Conservation (phyloP, 805 yeast species). For the Myxozyma geophila region DNA sequence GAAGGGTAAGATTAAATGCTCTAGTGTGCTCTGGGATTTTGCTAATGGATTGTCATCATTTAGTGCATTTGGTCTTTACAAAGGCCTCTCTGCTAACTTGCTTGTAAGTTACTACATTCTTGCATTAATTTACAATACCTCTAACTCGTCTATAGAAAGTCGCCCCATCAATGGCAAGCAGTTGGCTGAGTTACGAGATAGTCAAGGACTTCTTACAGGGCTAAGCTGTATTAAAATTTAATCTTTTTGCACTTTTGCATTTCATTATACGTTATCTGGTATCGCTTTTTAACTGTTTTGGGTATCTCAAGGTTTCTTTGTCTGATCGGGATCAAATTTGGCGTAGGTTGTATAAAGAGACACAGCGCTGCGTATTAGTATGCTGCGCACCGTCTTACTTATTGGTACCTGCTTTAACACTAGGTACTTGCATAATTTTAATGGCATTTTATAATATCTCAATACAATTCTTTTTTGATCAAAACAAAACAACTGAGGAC, state of each 20-base stretch:
- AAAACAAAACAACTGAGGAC: no score
- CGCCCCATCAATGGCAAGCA: slow-evolving; percentile 93
- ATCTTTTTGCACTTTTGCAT: background rate
- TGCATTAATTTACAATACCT: background rate
- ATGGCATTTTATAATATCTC: no score
- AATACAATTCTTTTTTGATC: no score
- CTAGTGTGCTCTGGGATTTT: slow-evolving; percentile 77
- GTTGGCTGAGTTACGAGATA: slow-evolving; percentile 87
- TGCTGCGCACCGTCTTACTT: background rate
- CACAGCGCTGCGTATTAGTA: no score
- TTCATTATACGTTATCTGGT: background rate
- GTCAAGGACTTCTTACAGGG: slow-evolving; percentile 52
- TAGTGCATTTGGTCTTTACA: slow-evolving; percentile 66
- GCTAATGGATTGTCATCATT: slow-evolving; percentile 61
- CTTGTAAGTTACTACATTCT: slow-evolving; percentile 22
- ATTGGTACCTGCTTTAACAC: no score
- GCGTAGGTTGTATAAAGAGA: background rate
- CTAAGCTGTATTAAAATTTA: background rate
- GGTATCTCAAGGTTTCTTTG: slow-evolving; percentile 3
- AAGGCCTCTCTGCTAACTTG: slow-evolving; percentile 51
- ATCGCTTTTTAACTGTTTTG: slow-evolving; percentile 4
- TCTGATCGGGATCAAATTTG: background rate
- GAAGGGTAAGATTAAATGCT: slow-evolving; percentile 74
- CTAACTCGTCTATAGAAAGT: slow-evolving; percentile 65
- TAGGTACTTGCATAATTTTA: no score